Conservation (phyloP, 2,329 filamentous ascomycete species). For the Cladophialophora yegresii region DNA sequence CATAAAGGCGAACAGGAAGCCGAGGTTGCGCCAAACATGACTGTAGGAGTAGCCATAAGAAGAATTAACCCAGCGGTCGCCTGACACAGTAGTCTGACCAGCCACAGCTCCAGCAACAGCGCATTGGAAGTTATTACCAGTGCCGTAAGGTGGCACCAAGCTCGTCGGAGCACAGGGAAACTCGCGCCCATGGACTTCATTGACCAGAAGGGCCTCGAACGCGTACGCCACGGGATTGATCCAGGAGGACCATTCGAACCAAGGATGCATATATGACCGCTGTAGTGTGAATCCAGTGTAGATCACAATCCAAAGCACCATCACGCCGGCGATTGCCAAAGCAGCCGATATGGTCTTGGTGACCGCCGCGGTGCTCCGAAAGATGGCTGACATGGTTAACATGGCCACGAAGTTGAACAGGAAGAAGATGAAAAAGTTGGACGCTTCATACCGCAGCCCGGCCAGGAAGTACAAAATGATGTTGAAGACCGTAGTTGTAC, state of each 20-base stretch:
- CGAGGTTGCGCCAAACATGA: slow-evolving; percentile 70
- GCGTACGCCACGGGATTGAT: slow-evolving; percentile 46
- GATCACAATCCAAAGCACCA: slow-evolving; percentile 46
- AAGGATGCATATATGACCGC: slow-evolving; percentile 54
- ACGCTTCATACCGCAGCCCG: slow-evolving; percentile 55
- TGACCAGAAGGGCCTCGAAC: slow-evolving; percentile 45
- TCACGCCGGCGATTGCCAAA: slow-evolving; percentile 54
- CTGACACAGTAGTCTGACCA: slow-evolving; percentile 59
- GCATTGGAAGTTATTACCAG: slow-evolving; percentile 67
- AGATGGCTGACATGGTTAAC: slow-evolving; percentile 62
- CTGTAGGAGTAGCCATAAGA: slow-evolving; percentile 60
- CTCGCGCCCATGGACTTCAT: slow-evolving; percentile 43
- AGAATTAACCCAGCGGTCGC: slow-evolving; percentile 61
- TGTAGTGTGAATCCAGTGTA: slow-evolving; percentile 51
- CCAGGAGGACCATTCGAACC: slow-evolving; percentile 51
- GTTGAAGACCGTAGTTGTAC: slow-evolving; percentile 62
- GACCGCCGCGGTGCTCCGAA: slow-evolving; percentile 58
- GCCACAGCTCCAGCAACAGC: slow-evolving; percentile 57
- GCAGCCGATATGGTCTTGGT: slow-evolving; percentile 62
- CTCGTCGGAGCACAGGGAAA: slow-evolving; percentile 30
- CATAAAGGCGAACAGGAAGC: slow-evolving; percentile 67
- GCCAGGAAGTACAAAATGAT: slow-evolving; percentile 67
- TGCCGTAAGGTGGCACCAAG: slow-evolving; percentile 70
- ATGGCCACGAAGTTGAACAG: slow-evolving; percentile 56
- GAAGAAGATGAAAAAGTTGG: slow-evolving; percentile 63